Base-by-base conservation (phyloP, 106 monocot genomes). In the Allium fistulosum region DNA sequence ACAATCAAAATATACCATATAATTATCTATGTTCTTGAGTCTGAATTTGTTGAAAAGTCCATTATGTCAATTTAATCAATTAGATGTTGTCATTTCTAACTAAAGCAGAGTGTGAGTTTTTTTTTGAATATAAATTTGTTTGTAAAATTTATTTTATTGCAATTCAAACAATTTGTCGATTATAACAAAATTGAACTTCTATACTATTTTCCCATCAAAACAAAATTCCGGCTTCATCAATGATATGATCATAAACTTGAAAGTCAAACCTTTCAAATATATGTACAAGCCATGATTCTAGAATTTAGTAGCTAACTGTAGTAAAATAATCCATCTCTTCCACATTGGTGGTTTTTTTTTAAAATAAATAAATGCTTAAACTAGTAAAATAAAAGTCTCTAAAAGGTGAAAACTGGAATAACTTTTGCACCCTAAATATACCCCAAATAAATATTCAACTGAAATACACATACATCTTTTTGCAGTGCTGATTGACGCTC, bases 401-500 rank as follows among this genome's bases (percentile, higher is more conserved):
- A 37, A 37, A 37, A 37, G 37, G 37, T 37, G 37, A 37, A 37
- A 37, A 37, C 37, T 37, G 37, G 37, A 37, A 37, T 5, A 37
- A 37, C 37, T 37, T 37, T 5, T 37, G 37, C 37, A 37, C 37
- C 37, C 37, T 4, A 37, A 37, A 2, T 37, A 37, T 37, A 37
- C 37, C 37, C 37, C 37, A 37, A 37, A 37, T 37, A 37, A 37
- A 37, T 37, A 37, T 37, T 37, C 37, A 37, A 37, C 37, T 37
- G 37, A 37, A 37, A 37, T 37, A 37, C 48, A 75, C 85, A 65
- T 89, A 89, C 92, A 64, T 97, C 97, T 85, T 83, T 71, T 65
- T 92, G 86, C 57, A 97, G 89, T 61, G 84, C 81, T 66, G 77
- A 61, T 28, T 84, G 88, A 16, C 76, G 82, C 13, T 89, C 77